These are phyloP conservation scores for Cicer arietinum DNA, from an alignment of 306 rosid species.

Conservation along the genomic window DNA sequence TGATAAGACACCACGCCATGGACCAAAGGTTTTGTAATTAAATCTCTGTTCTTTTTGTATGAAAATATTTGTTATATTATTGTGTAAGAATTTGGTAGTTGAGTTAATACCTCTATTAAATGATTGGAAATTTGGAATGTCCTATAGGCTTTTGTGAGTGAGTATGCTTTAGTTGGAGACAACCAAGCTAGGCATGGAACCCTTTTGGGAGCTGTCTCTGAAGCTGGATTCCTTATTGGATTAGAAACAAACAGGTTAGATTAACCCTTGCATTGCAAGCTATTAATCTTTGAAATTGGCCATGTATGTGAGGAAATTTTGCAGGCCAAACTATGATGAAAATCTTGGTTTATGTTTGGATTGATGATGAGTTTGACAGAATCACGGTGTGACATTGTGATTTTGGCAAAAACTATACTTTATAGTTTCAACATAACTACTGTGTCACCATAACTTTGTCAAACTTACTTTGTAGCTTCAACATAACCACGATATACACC, in stretches of 20 bases:
- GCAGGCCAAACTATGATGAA: no score
- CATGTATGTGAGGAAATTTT: no score
- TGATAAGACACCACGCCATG: conserved; percentile 63
- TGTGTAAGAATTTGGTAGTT: neutral
- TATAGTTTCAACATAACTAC: no score
- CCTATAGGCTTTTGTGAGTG: conserved; percentile 88
- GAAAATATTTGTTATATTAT: neutral
- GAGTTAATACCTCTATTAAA: neutral
- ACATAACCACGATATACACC: no score
- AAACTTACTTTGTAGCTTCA: no score
- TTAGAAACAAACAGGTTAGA: conserved; percentile 82
- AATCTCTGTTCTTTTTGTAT: neutral
- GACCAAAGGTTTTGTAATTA: conserved; percentile 43
- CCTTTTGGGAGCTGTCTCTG: conserved; percentile 73
- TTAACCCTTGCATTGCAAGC: neutral
- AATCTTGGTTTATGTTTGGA: no score
- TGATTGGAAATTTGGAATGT: conserved; percentile 7
- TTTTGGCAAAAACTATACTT: no score
- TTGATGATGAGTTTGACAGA: no score
- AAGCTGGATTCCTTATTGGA: conserved; percentile 90
- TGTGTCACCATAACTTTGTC: no score
- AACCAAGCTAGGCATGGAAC: conserved; percentile 63
- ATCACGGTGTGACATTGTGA: no score
- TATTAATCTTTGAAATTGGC: neutral
- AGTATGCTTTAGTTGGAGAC: conserved; percentile 72